Evolutionary conservation across 257 asterid genomes (phyloP), one percentile per base, ranked within the genome.

Genomic region (Lithospermum erythrorhizon): DNA sequence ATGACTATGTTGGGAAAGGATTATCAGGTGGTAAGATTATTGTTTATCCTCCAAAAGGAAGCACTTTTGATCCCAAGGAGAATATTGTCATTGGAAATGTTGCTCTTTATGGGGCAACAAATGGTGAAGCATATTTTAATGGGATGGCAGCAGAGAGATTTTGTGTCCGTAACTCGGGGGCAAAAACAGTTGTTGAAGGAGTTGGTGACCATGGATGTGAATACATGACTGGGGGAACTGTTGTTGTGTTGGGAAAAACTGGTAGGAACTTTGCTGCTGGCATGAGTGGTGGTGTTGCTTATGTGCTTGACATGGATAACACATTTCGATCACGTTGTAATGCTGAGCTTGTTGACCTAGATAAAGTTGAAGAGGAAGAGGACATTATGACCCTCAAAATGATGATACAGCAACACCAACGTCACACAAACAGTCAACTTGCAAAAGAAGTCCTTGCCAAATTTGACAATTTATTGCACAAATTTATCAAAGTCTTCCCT

Each of bases 101-200:
- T 59, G 97, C 99, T 15, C 94, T 93, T 57, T 89, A 93, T 62
- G 99, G 99, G 57, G 95, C 97, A 20, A 93, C 90, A 25, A 76
- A 52, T 65, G 99, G 99, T 18, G 99, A 93, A 83, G 99, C 97
- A 27, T 93, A 93, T 72, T 93, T 93, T 74, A 93, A 84, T 65
- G 99, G 99, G 59, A 93, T 93, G 99, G 99, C 99, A 0, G 99
- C 97, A 24, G 99, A 93, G 68, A 75, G 99, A 76, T 93, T 93
- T 66, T 94, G 97, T 27, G 99, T 93, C 48, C 95, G 99, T 24
- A 93, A 93, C 66, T 93, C 99, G 2, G 99, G 99, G 27, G 96
- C 95, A 27, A 84, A 74, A 73, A 86, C 99, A 27, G 99, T 93
- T 51, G 99, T 93, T 65, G 99, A 93, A 85, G 99, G 99, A 24